Evolutionary conservation across 1,284 basidiomycete genomes (phyloP), one percentile per base, ranked within the genome.

Genomic region (Crucibulum cyathiforme): DNA sequence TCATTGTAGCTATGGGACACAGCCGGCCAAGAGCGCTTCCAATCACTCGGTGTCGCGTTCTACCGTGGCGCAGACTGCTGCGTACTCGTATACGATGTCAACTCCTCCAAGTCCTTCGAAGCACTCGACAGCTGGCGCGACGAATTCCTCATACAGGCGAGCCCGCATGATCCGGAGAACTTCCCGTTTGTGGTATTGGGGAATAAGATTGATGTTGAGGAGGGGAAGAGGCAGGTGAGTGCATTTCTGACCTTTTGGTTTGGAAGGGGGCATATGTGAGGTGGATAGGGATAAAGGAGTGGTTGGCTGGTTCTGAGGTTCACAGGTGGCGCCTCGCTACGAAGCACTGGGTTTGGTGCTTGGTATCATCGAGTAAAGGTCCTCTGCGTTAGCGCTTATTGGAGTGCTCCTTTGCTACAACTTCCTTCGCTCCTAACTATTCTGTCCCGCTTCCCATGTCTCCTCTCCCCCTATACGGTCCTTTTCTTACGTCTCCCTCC

Each of bases 191-290:
- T 98, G 59, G 95, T 99, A 7, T 82, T 99, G 59, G 98, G 98
- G 19, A 99, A 99, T 85, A 99, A 99, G 93, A 98, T 99, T 78
- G 98, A 99, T 78, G 94, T 98, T 73, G 98, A 99, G 82, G 97
- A 99, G 83, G 93, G 91, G 76, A 99, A 98, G 81, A 89, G 98
- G 67, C 96, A 98, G 89, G 97, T 96, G 61, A 60, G 86, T 76
- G 34, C 8, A 15, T 7, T 49, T 43, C 41, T 43, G 31, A 5
- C 31, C 31, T 31, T 31, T 31, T 31, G 31, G 31, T 31, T 31
- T 5, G 31, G 31, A 31, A 31, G 31, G 3, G 31, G 5, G 3
- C 24, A 24, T 24, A 24, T 31, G 31, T 31, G 31, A 31, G 31
- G 5, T 31, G 5, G 31, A 31, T 31, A 5, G 31, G 31, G 31